A percentile compares a stretch with the other conserved stretches of the same genome.
phyloP scores from a whole-genome alignment of 257 asterid genomes.

The Handroanthus guayacan region DNA sequence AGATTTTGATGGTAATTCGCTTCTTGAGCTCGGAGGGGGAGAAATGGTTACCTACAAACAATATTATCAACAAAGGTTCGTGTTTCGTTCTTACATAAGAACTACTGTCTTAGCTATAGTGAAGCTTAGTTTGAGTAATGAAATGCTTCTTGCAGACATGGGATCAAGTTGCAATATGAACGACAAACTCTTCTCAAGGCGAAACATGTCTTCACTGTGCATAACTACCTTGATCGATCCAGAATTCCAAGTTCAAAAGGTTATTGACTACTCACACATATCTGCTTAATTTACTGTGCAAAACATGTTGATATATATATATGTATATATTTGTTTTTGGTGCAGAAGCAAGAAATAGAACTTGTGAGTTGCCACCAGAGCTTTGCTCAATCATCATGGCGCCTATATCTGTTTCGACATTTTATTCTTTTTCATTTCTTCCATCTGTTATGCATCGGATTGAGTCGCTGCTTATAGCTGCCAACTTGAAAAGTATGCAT shows the following conservation, averaged over 20 bases:
- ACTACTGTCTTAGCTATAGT: not conserved
- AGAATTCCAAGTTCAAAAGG: slow-evolving; percentile 58
- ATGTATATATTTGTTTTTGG: not conserved
- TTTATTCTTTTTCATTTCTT: slow-evolving; percentile 67
- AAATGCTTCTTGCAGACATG: slow-evolving; percentile 57
- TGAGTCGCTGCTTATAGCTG: slow-evolving; percentile 77
- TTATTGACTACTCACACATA: slow-evolving; percentile 25
- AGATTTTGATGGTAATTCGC: slow-evolving; percentile 50
- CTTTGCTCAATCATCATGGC: slow-evolving; percentile 71
- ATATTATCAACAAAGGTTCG: slow-evolving; percentile 58
- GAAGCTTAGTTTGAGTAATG: not conserved
- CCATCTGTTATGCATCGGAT: slow-evolving; percentile 84
- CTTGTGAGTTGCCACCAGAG: slow-evolving; percentile 84
- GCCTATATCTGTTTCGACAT: slow-evolving; percentile 59
- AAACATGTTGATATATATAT: no score
- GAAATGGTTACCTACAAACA: slow-evolving; percentile 51
- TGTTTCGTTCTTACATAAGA: not conserved
- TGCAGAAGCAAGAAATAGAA: slow-evolving; percentile 55
- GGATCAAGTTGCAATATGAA: slow-evolving; percentile 51
- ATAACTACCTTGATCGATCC: slow-evolving; percentile 60
- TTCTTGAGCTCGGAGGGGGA: slow-evolving; percentile 50
- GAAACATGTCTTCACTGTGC: slow-evolving; percentile 48
- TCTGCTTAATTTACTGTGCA: no score
- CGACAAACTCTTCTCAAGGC: slow-evolving; percentile 59
- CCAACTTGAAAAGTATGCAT: slow-evolving; percentile 59